Conservation (phyloP, 1,284 basidiomycete species). For the Porogramme epimiltina region DNA sequence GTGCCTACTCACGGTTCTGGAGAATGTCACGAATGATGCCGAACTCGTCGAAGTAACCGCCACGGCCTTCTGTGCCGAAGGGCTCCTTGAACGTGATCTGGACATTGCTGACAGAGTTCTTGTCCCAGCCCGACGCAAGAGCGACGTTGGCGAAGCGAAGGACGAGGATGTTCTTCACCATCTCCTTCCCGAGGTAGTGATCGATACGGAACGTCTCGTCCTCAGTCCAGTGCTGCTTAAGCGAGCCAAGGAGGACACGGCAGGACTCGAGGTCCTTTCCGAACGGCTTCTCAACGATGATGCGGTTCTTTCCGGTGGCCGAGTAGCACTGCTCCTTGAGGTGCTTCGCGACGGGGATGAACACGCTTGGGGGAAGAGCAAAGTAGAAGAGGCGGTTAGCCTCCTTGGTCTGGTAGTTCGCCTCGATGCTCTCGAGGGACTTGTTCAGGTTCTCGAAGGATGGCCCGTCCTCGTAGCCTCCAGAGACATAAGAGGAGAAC, state of each 20-base stretch:
- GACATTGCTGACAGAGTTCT: conserved; percentile 91
- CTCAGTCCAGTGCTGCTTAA: conserved; percentile 90
- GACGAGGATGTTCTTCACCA: conserved; percentile 97
- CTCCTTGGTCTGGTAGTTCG: conserved; percentile 61
- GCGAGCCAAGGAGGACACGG: conserved; percentile 72
- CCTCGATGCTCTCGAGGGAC: conserved; percentile 79
- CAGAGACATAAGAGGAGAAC: conserved; percentile 80
- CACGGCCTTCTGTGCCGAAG: conserved; percentile 95
- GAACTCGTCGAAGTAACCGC: conserved; percentile 98
- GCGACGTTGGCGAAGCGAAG: conserved; percentile 93
- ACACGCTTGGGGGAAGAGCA: conserved; percentile 92
- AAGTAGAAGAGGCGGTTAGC: conserved; percentile 90
- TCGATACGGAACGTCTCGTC: conserved; percentile 98
- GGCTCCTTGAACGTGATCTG: conserved; percentile 99
- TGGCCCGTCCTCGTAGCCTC: conserved; percentile 83
- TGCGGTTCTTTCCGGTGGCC: conserved; percentile 75
- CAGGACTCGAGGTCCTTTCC: conserved; percentile 92
- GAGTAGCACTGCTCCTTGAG: conserved; percentile 83
- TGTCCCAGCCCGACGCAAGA: conserved; percentile 88
- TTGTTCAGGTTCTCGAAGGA: conserved; percentile 80
- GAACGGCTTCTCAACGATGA: conserved; percentile 97
- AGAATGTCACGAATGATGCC: conserved; percentile 95
- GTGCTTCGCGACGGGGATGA: conserved; percentile 84
- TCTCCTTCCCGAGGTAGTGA: conserved; percentile 98
- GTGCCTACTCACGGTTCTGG: conserved; percentile 84